These are phyloP conservation scores for Fusarium tjaetaba DNA, from an alignment of 2,329 filamentous ascomycete genomes.

Conservation along the genomic window DNA sequence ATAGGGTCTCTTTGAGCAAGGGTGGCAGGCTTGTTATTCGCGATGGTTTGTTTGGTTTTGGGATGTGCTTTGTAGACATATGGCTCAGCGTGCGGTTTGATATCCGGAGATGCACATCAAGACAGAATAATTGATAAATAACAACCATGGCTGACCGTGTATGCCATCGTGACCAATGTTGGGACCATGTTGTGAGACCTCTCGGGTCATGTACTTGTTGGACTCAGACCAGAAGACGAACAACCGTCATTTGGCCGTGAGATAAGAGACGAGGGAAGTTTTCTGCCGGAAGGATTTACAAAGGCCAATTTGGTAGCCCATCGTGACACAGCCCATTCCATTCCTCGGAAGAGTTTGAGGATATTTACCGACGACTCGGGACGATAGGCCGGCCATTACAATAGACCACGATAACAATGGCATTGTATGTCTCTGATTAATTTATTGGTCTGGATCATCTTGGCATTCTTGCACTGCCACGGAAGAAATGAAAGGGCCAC, in stretches of 20 bases:
- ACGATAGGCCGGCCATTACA: neutral
- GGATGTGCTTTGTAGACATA: constrained; percentile 36
- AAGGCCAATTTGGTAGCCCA: constrained; percentile 2
- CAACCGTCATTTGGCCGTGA: constrained; percentile 2
- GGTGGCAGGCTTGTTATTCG: constrained; percentile 27
- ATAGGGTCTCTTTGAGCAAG: constrained; percentile 9
- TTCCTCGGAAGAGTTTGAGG: neutral
- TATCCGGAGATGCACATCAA: constrained; percentile 26
- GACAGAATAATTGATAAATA: constrained; percentile 29
- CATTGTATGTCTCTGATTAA: constrained; percentile 15
- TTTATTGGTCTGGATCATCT: neutral
- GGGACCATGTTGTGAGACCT: neutral
- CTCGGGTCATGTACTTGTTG: neutral
- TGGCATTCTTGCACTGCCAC: constrained; percentile 23
- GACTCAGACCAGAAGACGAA: neutral
- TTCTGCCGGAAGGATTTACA: neutral
- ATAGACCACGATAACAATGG: neutral
- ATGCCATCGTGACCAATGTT: neutral
- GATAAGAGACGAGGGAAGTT: neutral
- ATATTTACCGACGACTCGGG: constrained; percentile 4
- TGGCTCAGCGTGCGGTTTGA: constrained; percentile 32
- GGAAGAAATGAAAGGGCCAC: neutral
- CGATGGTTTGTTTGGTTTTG: constrained; percentile 31
- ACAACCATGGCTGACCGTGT: neutral
- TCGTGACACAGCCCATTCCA: constrained; percentile 8